Evolutionary conservation across 768 basidiomycete species (phyloP).

Genomic region (Naganishia onofrii): DNA sequence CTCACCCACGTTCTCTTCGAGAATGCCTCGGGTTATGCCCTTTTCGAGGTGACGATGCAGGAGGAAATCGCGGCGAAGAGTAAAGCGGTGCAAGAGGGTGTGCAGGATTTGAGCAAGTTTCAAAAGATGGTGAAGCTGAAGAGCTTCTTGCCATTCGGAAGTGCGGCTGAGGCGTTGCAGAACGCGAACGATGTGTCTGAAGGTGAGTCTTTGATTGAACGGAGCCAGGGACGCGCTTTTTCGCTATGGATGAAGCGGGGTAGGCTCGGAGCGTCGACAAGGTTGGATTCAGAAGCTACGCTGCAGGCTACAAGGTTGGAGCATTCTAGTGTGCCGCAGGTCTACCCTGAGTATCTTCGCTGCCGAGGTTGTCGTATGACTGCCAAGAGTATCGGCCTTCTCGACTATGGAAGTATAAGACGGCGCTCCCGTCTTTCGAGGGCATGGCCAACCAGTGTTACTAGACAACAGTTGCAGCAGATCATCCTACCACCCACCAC

Average conservation of each 20-base stretch:
- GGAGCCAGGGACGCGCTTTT: no score
- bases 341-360: not conserved
- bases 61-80: slow-evolving; percentile 80
- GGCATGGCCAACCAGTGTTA: no score
- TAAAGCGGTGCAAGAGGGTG: slow-evolving; percentile 74
- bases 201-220: slow-evolving; percentile 60
- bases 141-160: slow-evolving; percentile 92
- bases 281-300: no score
- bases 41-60: slow-evolving; percentile 79
- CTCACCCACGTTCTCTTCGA: slow-evolving; percentile 85
- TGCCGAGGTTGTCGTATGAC: not conserved
- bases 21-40: slow-evolving; percentile 86
- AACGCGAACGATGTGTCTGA: slow-evolving; percentile 95
- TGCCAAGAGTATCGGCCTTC: not conserved
- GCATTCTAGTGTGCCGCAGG: not conserved
- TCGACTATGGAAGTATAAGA: no score
- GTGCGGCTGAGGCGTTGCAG: slow-evolving; percentile 86
- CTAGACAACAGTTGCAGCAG: no score
- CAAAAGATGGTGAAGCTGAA: slow-evolving; percentile 83
- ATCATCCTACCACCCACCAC: no score
- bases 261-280: no score
- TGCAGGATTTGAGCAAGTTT: slow-evolving; percentile 82
- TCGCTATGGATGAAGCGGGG: no score
- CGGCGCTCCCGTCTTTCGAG: no score
- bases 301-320: no score